phyloP scores from a whole-genome alignment of 345 rosid species.

The Noccaea caerulescens region DNA sequence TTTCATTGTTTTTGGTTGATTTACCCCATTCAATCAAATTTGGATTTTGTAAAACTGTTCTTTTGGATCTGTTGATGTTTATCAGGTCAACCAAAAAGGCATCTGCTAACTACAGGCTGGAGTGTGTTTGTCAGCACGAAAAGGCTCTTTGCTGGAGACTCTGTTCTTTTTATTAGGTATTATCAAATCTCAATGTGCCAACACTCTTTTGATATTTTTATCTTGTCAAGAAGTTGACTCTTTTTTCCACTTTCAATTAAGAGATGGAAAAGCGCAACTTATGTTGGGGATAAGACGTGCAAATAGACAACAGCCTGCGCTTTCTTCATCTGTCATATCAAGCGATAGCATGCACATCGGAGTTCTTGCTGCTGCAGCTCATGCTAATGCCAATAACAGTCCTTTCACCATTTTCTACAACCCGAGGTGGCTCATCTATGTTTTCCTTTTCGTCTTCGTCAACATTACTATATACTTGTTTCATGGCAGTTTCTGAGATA shows the following conservation, averaged over 20 bases:
- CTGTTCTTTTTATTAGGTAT: slow-evolving; percentile 91
- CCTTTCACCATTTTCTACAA: slow-evolving; percentile 92
- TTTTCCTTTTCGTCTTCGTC: background rate
- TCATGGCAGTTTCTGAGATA: slow-evolving; percentile 33
- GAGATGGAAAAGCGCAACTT: slow-evolving; percentile 94
- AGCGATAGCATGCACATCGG: slow-evolving; percentile 99
- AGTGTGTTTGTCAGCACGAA: slow-evolving; percentile 93
- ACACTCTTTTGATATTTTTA: slow-evolving; percentile 18
- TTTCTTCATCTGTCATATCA: slow-evolving; percentile 92
- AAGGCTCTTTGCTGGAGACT: slow-evolving; percentile 92
- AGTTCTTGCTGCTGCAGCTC: slow-evolving; percentile 99
- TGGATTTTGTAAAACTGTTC: slow-evolving; percentile 8
- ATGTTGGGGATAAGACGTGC: slow-evolving; percentile 87
- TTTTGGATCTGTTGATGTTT: slow-evolving; percentile 28
- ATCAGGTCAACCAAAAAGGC: slow-evolving; percentile 92
- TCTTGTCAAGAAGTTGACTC: slow-evolving; percentile 20
- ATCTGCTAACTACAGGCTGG: slow-evolving; percentile 94
- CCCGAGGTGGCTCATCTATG: slow-evolving; percentile 66
- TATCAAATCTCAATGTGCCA: slow-evolving; percentile 24
- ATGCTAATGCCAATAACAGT: slow-evolving; percentile 92
- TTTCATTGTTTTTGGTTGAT: slow-evolving; percentile 7
- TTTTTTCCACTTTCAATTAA: slow-evolving; percentile 41
- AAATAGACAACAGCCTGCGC: slow-evolving; percentile 86
- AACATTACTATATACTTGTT: slow-evolving; percentile 10
- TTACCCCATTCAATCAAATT: background rate